These are phyloP conservation scores for Serendipita sp. DNA, from an alignment of 1,284 basidiomycete species.

Conservation along the genomic window DNA sequence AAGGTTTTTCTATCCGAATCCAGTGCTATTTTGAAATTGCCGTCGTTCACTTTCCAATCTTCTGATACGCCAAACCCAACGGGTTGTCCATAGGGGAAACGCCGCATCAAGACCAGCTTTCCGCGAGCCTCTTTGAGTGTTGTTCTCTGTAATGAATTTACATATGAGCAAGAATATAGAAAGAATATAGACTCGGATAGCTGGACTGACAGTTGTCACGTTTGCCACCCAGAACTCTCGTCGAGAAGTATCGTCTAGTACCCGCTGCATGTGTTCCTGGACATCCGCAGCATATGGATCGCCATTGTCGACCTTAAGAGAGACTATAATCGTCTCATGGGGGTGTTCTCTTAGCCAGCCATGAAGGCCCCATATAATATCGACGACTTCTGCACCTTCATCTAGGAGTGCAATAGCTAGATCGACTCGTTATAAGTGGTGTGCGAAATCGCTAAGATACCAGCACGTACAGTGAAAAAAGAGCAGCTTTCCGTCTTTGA, in stretches of 20 bases:
- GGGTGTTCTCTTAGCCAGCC: not conserved
- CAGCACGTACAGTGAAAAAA: slow-evolving; percentile 1
- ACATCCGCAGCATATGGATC: not conserved
- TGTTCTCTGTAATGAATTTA: not conserved
- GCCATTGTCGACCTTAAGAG: slow-evolving; percentile 1
- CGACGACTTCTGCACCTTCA: not conserved
- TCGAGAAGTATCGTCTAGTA: not conserved
- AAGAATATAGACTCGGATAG: not conserved
- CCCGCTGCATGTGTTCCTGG: not conserved
- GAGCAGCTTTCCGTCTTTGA: slow-evolving; percentile 1
- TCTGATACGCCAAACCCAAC: not conserved
- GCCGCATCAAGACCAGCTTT: not conserved
- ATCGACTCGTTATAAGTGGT: not conserved
- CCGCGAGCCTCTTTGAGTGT: not conserved
- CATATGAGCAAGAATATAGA: not conserved
- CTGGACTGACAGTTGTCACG: not conserved
- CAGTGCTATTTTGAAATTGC: slow-evolving; percentile 1
- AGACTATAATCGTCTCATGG: not conserved
- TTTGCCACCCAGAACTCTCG: not conserved
- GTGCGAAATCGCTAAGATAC: not conserved
- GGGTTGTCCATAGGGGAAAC: not conserved
- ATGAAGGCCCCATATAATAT: not conserved
- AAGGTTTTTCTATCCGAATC: not conserved
- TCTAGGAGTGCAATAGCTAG: not conserved
- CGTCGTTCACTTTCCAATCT: slow-evolving; percentile 1